These are phyloP conservation scores for Penicillium expansum DNA, from an alignment of 2,329 filamentous ascomycete species.

Conservation along the genomic window DNA sequence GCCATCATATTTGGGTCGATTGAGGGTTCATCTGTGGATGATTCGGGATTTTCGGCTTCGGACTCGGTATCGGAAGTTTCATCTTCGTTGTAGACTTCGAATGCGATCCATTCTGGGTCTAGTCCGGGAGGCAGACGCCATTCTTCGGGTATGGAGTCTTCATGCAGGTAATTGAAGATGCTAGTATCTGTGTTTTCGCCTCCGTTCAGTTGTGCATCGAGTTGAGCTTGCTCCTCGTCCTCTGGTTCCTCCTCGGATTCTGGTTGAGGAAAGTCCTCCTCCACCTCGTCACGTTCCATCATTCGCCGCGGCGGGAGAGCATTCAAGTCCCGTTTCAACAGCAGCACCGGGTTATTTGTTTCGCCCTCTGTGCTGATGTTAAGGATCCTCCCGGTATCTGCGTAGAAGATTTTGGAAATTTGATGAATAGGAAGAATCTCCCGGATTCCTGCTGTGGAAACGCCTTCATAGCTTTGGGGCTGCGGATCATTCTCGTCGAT, in stretches of 20 bases:
- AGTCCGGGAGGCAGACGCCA: constrained; percentile 70
- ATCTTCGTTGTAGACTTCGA: constrained; percentile 74
- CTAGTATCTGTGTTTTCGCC: background rate
- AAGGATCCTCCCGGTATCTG: constrained; percentile 82
- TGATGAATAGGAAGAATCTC: constrained; percentile 68
- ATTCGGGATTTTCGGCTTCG: constrained; percentile 34
- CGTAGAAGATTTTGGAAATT: constrained; percentile 89
- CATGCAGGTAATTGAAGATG: constrained; percentile 26
- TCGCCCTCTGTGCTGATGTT: constrained; percentile 72
- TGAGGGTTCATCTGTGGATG: constrained; percentile 25
- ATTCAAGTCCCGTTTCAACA: constrained; percentile 69
- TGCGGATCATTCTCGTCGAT: constrained; percentile 60
- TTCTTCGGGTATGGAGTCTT: constrained; percentile 37
- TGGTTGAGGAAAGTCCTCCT: constrained; percentile 29
- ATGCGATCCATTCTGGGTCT: constrained; percentile 86
- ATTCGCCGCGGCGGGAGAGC: constrained; percentile 61
- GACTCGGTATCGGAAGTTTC: constrained; percentile 57
- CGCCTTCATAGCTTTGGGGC: constrained; percentile 59
- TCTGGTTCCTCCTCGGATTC: constrained; percentile 36
- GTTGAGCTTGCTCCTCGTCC: constrained; percentile 43
- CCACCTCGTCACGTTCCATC: constrained; percentile 49
- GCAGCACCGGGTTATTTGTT: constrained; percentile 68
- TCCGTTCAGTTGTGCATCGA: constrained; percentile 39
- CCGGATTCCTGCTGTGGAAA: constrained; percentile 61
- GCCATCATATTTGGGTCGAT: constrained; percentile 49